phyloP scores from a whole-genome alignment of 169 alveolate genomes.

The Eimeria necatrix region DNA sequence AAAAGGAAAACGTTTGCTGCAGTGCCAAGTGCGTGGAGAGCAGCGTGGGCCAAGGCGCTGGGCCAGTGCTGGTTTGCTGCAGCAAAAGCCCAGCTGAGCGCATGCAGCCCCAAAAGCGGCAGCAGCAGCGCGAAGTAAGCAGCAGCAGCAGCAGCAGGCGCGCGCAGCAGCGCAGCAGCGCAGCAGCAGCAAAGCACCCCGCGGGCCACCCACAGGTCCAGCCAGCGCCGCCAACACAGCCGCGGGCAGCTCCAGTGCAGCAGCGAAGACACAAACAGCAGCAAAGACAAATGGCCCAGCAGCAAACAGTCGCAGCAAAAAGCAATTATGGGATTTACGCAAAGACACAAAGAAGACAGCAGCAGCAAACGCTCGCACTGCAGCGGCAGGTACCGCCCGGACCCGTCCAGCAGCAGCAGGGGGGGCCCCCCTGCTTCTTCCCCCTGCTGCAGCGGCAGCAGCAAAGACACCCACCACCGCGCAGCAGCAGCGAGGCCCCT shows the following conservation, averaged over 20 bases:
- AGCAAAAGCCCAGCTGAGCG: constrained; percentile 1
- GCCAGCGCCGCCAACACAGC: not conserved
- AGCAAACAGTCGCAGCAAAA: not conserved
- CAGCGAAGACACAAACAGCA: not conserved
- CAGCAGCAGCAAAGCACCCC: not conserved
- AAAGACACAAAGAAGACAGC: not conserved
- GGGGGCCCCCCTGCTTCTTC: not conserved
- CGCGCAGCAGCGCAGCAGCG: not conserved
- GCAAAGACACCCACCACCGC: not conserved
- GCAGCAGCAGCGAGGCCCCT: not conserved
- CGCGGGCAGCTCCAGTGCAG: constrained; percentile 1
- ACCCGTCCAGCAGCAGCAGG: not conserved
- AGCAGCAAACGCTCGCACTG: constrained; percentile 4
- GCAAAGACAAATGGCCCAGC: not conserved
- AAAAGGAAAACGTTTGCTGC: not conserved
- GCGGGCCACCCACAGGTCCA: not conserved
- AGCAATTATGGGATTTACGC: not conserved
- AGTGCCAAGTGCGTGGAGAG: not conserved
- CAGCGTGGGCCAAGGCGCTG: not conserved
- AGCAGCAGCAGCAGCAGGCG: not conserved
- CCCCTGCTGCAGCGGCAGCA: not conserved
- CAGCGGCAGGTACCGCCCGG: not conserved
- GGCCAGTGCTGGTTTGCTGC: not conserved
- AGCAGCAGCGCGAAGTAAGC: not conserved
- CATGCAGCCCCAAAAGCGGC: constrained; percentile 8